Evolutionary conservation across 2,329 filamentous ascomycete genomes (phyloP), one percentile per base, ranked within the genome.

Genomic region (Ambrosiella xylebori): DNA sequence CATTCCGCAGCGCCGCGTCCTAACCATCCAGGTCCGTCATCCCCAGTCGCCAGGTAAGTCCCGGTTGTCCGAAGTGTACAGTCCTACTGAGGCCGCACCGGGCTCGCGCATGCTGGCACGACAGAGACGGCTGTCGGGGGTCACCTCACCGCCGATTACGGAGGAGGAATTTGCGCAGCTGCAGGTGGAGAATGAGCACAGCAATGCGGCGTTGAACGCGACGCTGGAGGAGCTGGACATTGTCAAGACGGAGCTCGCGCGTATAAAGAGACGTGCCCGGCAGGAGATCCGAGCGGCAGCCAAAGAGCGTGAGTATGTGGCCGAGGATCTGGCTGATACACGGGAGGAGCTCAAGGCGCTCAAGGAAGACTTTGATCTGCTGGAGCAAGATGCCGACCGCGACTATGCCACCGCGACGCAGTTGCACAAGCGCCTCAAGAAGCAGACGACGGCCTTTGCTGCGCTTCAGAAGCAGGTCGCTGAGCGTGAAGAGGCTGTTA

Each of bases 361-460:
- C 12, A 50, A 51, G 36, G 58, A 60, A 27, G 58, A 60, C 50
- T 57, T 57, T 60, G 58, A 56, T 7, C 39, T 57, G 17, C 70
- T 95, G 88, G 60, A 95, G 86, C 66, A 95, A 88, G 59, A 57
- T 27, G 50, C 87, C 78, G 49, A 85, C 85, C 0, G 82, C 79
- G 19, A 84, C 78, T 65, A 90, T 86, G 68, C 88, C 77, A 1
- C 88, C 87, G 63, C 81, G 85, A 61, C 76, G 75, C 59, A 90
- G 75, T 65, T 87, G 85, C 13, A 79, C 73, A 57, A 78, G 70
- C 61, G 94, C 89, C 65, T 91, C 76, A 65, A 80, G 68, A 62
- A 88, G 88, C 59, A 88, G 87, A 45, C 86, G 76, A 75, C 94
- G 81, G 3, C 88, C 88, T 76, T 93, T 93, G n/a, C 87, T 84